Base-by-base conservation (phyloP, 2,329 filamentous ascomycete species). In the Sordariomycetes sp. region DNA sequence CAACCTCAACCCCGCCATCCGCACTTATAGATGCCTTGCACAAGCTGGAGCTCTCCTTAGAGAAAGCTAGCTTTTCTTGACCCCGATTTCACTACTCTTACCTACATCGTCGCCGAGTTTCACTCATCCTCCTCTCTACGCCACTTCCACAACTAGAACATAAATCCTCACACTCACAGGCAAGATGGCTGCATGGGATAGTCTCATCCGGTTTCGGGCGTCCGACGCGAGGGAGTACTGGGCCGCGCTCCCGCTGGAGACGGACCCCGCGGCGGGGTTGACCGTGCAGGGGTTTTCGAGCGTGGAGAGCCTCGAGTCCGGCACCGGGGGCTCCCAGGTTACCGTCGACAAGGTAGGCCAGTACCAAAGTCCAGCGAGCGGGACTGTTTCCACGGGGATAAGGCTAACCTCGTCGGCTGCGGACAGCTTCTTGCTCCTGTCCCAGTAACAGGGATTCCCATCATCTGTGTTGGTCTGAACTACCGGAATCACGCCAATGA, bases 381-480 rank as follows among this genome's bases (percentile, higher is more conserved):
- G n/a, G n/a, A n/a, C n/a, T n/a, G n/a, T n/a, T 37, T 7, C 14
- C 14, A 37, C 35, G 14, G 35, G 35, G 35, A 8, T 14, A 37
- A 37, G 35, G 35, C 35, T 37, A 37, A 37, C 35, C 35, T 37
- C 7, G 7, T 14, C 14, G 7, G 35, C 35, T 37, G 14, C 35
- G 8, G 7, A 18, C 43, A 48, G 43, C 43, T 48, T 22, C 43
- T 48, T n/a, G 43, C 43, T 18, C 43, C 43, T 7, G 43, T 48
- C 7, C 43, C 18, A 16, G n/a, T 6, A 6, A 48, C 43, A 18
- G 18, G 8, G 6, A 48, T 48, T 22, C 43, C 28, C 22, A 65
- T 67, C 22, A 63, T 65, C 28, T 68, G 66, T 46, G 64, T 67
- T 2, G 67, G 66, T 10, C 58, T 69, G 28, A 67, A 68, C 56